Evolutionary conservation across 129 eudicot species (phyloP).

Genomic region (Artemisia annua): DNA sequence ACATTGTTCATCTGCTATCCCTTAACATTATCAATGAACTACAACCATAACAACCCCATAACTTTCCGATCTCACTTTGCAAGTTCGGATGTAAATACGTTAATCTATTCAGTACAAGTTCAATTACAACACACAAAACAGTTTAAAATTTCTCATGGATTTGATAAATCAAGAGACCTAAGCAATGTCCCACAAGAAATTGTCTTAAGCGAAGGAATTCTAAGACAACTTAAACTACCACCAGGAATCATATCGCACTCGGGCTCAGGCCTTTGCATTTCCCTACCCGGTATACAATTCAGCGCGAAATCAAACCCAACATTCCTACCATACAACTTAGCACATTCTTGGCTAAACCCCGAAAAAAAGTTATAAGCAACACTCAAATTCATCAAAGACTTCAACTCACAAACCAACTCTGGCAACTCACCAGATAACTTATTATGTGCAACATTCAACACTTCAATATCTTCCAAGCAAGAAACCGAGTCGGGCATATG

Average conservation of each 20-base stretch:
- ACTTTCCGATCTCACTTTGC: constrained; percentile 16
- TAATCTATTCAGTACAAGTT: background rate
- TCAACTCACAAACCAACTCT: constrained; percentile 59
- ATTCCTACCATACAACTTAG: constrained; percentile 43
- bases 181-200: constrained; percentile 64
- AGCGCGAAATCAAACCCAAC: constrained; percentile 67
- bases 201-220: constrained; percentile 59
- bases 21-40: constrained; percentile 8
- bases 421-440: constrained; percentile 66
- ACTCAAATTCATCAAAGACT: constrained; percentile 55
- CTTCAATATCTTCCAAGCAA: constrained; percentile 62
- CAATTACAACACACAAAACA: background rate
- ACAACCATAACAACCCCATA: constrained; percentile 8
- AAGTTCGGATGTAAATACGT: background rate
- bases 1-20: constrained; percentile 28
- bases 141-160: constrained; percentile 15
- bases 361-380: constrained; percentile 73
- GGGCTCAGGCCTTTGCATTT: constrained; percentile 85
- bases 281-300: constrained; percentile 77
- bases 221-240: constrained; percentile 60
- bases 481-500: constrained; percentile 70
- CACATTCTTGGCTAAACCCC: constrained; percentile 60
- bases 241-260: constrained; percentile 74
- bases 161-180: constrained; percentile 24
- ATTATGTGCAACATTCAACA: constrained; percentile 64